These are phyloP conservation scores for Dendrobium huoshanense DNA, from an alignment of 106 monocot species.

Conservation along the genomic window DNA sequence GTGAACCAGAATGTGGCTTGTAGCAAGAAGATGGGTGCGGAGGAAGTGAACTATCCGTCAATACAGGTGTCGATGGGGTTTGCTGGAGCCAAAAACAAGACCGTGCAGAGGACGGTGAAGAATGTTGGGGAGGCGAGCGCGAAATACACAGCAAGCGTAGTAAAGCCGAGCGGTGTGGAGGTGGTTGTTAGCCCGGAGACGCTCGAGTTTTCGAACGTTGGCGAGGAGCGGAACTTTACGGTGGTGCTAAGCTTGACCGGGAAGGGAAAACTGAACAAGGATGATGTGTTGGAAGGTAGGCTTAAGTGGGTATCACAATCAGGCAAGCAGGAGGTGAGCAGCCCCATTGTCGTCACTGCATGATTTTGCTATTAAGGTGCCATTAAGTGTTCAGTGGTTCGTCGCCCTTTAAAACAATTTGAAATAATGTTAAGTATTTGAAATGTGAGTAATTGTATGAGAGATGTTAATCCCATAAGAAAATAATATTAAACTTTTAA, in stretches of 20 bases:
- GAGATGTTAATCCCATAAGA: no score
- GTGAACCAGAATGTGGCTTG: not conserved
- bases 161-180: constrained; percentile 8
- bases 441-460: no score
- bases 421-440: not conserved
- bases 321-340: not conserved
- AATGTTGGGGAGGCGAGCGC: constrained; percentile 24
- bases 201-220: constrained; percentile 11
- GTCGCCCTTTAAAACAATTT: not conserved
- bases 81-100: not conserved
- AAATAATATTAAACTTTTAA: no score
- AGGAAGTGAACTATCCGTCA: constrained; percentile 42
- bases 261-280: not conserved
- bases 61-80: constrained; percentile 18
- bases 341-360: not conserved
- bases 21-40: not conserved
- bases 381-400: not conserved
- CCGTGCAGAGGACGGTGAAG: constrained; percentile 25
- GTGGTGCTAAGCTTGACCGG: not conserved
- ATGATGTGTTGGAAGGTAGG: not conserved
- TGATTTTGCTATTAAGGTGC: not conserved
- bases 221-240: not conserved
- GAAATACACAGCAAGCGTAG: constrained; percentile 4
- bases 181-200: constrained; percentile 17
- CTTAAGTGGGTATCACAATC: not conserved